Conservation (phyloP, 1,284 basidiomycete genomes). For the Flammula alnicola region DNA sequence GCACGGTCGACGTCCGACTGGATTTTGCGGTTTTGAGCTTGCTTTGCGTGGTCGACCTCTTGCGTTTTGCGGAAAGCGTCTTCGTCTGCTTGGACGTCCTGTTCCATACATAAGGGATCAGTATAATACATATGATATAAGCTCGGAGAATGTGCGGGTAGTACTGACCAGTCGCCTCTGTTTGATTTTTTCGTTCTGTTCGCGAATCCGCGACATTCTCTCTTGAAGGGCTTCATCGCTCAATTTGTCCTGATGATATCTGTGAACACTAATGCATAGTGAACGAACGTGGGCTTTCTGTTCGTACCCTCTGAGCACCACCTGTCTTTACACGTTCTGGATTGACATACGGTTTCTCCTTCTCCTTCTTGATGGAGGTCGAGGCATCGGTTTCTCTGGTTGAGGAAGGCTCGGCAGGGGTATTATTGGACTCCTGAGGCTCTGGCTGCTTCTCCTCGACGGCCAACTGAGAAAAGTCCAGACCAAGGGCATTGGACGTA, state of each 20-base stretch:
- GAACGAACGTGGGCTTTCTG: conserved; percentile 23
- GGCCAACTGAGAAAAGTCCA: conserved; percentile 57
- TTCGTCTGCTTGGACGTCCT: conserved; percentile 81
- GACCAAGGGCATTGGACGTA: conserved; percentile 63
- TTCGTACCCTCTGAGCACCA: conserved; percentile 66
- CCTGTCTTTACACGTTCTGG: conserved; percentile 80
- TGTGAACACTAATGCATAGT: conserved; percentile 10
- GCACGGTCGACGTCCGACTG: conserved; percentile 70
- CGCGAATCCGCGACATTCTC: conserved; percentile 73
- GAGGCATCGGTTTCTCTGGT: conserved; percentile 18
- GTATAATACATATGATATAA: conserved; percentile 1
- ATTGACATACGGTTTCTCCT: conserved; percentile 73
- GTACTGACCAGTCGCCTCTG: conserved; percentile 63
- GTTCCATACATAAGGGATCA: conserved; percentile 11
- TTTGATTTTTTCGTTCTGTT: conserved; percentile 84
- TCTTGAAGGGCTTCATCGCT: conserved; percentile 73
- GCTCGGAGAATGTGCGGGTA: not conserved
- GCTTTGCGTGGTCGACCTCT: conserved; percentile 58
- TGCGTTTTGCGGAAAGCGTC: conserved; percentile 74
- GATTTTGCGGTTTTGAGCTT: conserved; percentile 61
- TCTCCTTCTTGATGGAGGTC: conserved; percentile 34
- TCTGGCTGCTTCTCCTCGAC: conserved; percentile 31
- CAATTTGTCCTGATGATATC: conserved; percentile 64
- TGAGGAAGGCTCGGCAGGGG: conserved; percentile 16
- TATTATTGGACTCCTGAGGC: conserved; percentile 18